Evolutionary conservation across 192 early-diverging fungal species (phyloP).

Genomic region (Coemansia sp.): DNA sequence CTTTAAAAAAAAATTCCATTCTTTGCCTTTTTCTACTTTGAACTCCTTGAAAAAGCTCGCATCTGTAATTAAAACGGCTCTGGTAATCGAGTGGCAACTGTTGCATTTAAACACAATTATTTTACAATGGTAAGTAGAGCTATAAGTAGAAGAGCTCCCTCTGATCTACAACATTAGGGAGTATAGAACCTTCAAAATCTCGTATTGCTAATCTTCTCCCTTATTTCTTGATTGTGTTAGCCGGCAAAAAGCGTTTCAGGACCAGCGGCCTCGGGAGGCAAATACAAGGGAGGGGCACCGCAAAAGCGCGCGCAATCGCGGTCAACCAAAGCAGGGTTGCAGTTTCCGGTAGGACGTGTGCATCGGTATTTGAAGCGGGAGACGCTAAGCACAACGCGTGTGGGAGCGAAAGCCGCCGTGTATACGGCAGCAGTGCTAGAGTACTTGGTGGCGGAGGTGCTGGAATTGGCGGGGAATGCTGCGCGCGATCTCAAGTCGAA

Average conservation of each 20-base stretch:
- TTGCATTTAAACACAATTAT: neutral
- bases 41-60: too few relatives aligned
- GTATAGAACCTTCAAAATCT: too few relatives aligned
- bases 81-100: too few relatives aligned
- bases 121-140: conserved; percentile 14
- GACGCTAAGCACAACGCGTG: conserved; percentile 75
- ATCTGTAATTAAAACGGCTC: too few relatives aligned
- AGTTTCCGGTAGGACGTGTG: conserved; percentile 94
- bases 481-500: conserved; percentile 88
- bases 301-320: conserved; percentile 52
- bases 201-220: too few relatives aligned
- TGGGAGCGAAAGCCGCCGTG: conserved; percentile 87
- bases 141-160: too few relatives aligned
- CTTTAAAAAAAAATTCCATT: neutral
- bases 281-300: conserved; percentile 38
- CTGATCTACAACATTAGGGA: too few relatives aligned
- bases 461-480: conserved; percentile 91
- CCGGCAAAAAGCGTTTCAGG: conserved; percentile 50
- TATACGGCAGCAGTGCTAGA: conserved; percentile 90
- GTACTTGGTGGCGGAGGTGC: conserved; percentile 89
- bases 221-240: too few relatives aligned
- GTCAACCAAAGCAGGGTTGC: conserved; percentile 52
- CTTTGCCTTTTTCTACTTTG: too few relatives aligned
- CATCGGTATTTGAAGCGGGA: conserved; percentile 87
- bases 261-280: conserved; percentile 42